Conservation (phyloP, 2,329 filamentous ascomycete genomes). For the Penicillium frequentans region DNA sequence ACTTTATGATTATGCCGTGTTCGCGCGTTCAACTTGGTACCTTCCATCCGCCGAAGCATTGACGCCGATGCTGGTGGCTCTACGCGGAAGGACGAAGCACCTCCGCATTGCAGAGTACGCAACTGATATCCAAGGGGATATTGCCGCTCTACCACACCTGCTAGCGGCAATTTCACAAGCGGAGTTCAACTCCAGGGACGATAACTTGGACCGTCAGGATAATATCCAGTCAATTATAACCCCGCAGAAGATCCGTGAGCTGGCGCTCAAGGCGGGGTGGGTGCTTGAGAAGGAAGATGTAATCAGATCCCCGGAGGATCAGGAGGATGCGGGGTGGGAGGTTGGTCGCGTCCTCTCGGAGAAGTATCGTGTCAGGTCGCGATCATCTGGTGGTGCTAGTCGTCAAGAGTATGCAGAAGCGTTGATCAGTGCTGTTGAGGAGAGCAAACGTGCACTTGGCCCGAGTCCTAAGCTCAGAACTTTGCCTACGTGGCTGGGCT, state of each 20-base stretch:
- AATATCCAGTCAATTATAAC: constrained; percentile 1
- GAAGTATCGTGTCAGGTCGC: neutral
- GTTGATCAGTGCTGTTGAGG: constrained; percentile 1
- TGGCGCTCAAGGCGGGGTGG: neutral
- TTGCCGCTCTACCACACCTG: constrained; percentile 1
- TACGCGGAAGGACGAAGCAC: neutral
- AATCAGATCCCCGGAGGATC: neutral
- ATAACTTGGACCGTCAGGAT: neutral
- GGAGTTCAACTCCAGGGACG: neutral
- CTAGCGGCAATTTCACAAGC: constrained; percentile 3
- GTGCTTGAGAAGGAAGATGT: neutral
- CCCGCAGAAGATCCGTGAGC: neutral
- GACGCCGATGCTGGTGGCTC: neutral
- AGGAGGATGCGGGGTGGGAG: constrained; percentile 2
- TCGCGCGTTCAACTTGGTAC: constrained; percentile 1
- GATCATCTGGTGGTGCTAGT: neutral
- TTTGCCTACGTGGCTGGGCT: neutral
- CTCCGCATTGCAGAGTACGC: constrained; percentile 3
- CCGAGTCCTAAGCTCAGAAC: neutral
- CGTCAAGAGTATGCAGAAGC: neutral
- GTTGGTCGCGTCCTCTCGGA: neutral
- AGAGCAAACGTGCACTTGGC: constrained; percentile 1
- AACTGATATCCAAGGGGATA: neutral
- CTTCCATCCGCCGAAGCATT: neutral
- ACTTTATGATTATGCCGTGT: neutral